phyloP scores from a whole-genome alignment of 2,329 filamentous ascomycete genomes.

The Apiospora koreana region DNA sequence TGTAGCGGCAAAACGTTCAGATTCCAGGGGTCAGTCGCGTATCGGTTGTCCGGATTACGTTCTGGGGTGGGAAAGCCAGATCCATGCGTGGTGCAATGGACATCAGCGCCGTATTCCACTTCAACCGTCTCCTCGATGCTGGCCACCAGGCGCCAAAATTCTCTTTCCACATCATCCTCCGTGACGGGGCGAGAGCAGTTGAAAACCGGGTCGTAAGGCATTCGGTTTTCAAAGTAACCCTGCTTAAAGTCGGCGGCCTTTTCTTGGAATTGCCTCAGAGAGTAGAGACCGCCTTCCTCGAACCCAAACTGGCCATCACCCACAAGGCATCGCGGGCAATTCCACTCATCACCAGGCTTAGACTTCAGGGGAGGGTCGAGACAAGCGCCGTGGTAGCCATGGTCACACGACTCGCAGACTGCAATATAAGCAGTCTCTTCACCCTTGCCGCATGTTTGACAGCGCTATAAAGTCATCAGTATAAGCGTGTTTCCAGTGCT shows the following conservation, averaged over 20 bases:
- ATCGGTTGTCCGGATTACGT: constrained; percentile 81
- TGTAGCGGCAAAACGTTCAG: constrained; percentile 90
- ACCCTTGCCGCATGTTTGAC: constrained; percentile 81
- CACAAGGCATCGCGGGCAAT: constrained; percentile 91
- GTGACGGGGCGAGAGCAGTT: constrained; percentile 81
- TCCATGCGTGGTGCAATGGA: constrained; percentile 96
- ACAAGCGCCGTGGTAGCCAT: constrained; percentile 83
- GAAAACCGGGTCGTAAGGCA: constrained; percentile 81
- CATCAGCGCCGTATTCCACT: constrained; percentile 97
- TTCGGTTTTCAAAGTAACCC: constrained; percentile 86
- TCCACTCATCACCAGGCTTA: constrained; percentile 87
- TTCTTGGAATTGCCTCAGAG: constrained; percentile 92
- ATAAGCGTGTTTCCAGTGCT: constrained; percentile 18
- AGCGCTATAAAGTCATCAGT: constrained; percentile 56
- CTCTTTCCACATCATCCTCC: constrained; percentile 92
- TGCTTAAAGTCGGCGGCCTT: constrained; percentile 96
- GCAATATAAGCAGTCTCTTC: constrained; percentile 73
- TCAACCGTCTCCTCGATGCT: constrained; percentile 95
- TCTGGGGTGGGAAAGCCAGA: constrained; percentile 96
- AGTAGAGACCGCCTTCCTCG: constrained; percentile 94
- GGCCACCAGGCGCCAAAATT: constrained; percentile 95
- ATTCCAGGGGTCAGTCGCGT: constrained; percentile 93
- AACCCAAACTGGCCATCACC: constrained; percentile 97
- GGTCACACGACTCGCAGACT: constrained; percentile 88
- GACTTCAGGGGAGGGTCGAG: constrained; percentile 81